Evolutionary conservation across 768 basidiomycete genomes (phyloP), one percentile per base, ranked within the genome.

Genomic region (Termitomyces bulborhizus): DNA sequence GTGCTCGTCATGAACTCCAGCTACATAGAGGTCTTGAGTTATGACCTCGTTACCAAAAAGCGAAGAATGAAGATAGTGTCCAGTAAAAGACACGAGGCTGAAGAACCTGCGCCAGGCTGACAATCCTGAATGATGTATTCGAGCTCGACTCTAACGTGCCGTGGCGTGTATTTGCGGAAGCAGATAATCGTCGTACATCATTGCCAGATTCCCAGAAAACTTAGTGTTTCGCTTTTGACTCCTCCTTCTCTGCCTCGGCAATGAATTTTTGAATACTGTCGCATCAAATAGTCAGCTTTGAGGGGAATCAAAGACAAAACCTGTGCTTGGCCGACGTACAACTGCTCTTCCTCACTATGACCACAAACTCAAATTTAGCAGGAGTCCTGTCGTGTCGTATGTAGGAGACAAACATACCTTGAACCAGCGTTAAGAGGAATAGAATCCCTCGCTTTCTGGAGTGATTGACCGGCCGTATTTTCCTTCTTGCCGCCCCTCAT

Each of bases 221-320:
- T 65, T 70, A 81, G 66, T 81, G 79, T 65, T 80, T 79, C 60
- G 82, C 59, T 63, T 80, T 78, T 59, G 81, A 57, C 21, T 67
- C 72, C 67, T 82, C 86, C 72, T 88, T 90, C 77, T 92, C 90
- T 46, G 90, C 90, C 66, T 90, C 89, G 54, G 80, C 83, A 57
- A 92, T 80, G 67, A 89, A 93, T 48, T 84, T 84, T 68, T 79
- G 76, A 73, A 93, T 90, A 68, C 90, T 93, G 74, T 77, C 65
- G 74, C 69, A 57, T 70, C 73, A 65, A 54, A 68, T 63, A 69
- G 64, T 69, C 65, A 66, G 62, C 62, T 62, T 62, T 53, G 5
- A 3, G 13, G 27, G 16, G 15, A 9, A 26, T 29, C 3, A 5
- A 18, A 11, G 6, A 41, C 32, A 13, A n/a, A 32, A 41, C 15